Evolutionary conservation across 1,284 basidiomycete genomes (phyloP), one percentile per base, ranked within the genome.

Genomic region (Microbotryum scabiosae): DNA sequence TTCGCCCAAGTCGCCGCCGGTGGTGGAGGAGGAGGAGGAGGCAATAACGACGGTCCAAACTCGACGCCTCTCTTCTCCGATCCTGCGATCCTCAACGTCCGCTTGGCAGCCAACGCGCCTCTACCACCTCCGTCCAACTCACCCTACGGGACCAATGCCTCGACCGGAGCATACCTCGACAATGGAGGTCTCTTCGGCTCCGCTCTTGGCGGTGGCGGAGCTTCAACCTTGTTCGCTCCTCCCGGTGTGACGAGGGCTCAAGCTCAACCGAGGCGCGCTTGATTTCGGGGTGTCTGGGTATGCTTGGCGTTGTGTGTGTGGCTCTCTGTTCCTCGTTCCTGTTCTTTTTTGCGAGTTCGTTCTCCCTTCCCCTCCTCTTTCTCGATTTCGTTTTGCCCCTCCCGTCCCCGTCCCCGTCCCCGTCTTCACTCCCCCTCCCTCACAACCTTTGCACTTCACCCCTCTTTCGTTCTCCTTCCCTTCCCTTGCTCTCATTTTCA

Each of bases 31-130:
- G 28, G 28, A 30, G 28, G 28, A 30, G 30, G 30, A 30, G 36
- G 36, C 12, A 41, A 41, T 12, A 41, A 18, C 36, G 36, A 41
- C 12, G 36, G 36, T 16, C 16, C 9, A 10, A 41, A 52, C 3
- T 53, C 60, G 25, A 63, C 65, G 23, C 63, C 63, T 23, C 65
- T 65, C 60, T 65, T 67, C 48, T 61, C 60, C 21, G 66, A 67
- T 43, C 66, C 66, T 12, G 66, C 66, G 10, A 67, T 67, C 49
- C 57, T 67, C 32, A 65, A 61, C 47, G 63, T 63, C 6, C 61
- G 66, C 2, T 59, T 67, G 28, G 63, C 63, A 2, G 23, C 46
- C 14, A 41, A 41, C 36, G 36, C 20, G 23, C 30, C 59, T 10
- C 59, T 45, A n/a, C 47, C 50, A 49, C 46, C 48, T 32, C 36